These are phyloP conservation scores for Gracilaria vermiculophylla DNA, from an alignment of 23 red algal genomes.

Conservation along the genomic window DNA sequence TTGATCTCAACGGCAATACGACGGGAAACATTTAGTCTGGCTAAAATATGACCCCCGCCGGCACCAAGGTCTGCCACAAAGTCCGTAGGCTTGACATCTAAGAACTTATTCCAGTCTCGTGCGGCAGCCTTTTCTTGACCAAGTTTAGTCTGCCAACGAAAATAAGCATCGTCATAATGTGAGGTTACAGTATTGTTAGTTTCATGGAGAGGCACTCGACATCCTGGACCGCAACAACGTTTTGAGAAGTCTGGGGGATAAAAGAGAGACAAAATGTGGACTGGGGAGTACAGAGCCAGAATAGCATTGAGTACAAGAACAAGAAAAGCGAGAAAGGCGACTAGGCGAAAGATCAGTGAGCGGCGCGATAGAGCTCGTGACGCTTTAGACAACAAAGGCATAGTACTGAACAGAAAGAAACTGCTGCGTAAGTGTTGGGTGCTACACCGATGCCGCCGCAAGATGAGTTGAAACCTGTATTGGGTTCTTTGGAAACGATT, in stretches of 20 bases:
- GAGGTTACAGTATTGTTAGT: background rate
- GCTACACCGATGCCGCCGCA: too few species aligned
- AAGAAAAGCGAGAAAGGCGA: background rate
- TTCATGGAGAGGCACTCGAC: background rate
- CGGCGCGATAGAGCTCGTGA: background rate
- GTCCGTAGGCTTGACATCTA: background rate
- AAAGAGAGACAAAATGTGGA: background rate
- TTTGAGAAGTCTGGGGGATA: background rate
- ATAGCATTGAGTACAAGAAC: background rate
- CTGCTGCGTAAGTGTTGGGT: too few species aligned
- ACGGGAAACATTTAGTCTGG: conserved; percentile 32
- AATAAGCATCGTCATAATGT: conserved; percentile 45
- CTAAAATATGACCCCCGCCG: conserved; percentile 50
- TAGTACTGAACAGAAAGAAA: background rate
- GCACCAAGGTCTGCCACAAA: conserved; percentile 38
- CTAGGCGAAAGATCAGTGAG: background rate
- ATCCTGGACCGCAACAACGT: conserved; percentile 33
- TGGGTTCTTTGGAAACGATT: too few species aligned
- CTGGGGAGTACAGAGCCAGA: background rate
- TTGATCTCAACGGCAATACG: conserved; percentile 53
- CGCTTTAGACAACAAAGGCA: background rate
- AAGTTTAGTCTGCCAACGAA: conserved; percentile 26
- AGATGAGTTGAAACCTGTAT: too few species aligned
- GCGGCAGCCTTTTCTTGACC: conserved; percentile 5
- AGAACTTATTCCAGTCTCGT: background rate